phyloP scores from a whole-genome alignment of 495 filamentous ascomycete species.

The Filosporella fistucella region DNA sequence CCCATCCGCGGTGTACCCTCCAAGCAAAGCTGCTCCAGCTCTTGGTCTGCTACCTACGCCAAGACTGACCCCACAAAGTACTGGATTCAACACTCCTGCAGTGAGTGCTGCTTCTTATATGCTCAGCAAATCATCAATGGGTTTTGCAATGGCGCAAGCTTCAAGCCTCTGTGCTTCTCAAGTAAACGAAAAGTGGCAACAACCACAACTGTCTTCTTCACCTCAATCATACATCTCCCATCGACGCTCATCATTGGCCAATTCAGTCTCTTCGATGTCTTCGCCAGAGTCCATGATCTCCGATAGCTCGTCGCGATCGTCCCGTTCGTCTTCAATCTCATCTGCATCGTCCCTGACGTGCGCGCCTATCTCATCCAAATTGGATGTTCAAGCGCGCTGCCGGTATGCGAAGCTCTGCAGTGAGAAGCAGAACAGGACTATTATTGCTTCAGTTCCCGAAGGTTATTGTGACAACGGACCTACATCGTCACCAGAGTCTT shows the following conservation, averaged over 20 bases:
- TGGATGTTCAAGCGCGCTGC: slow-evolving; percentile 81
- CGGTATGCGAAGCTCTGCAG: slow-evolving; percentile 63
- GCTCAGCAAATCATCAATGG: slow-evolving; percentile 57
- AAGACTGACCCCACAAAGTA: slow-evolving; percentile 72
- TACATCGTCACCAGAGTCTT: slow-evolving; percentile 59
- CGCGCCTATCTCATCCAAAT: slow-evolving; percentile 58
- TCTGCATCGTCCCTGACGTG: slow-evolving; percentile 61
- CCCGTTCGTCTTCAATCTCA: slow-evolving; percentile 70
- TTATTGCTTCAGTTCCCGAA: slow-evolving; percentile 48
- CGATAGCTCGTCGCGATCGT: slow-evolving; percentile 65
- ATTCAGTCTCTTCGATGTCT: slow-evolving; percentile 70
- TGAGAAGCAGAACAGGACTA: slow-evolving; percentile 43
- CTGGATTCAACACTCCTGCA: slow-evolving; percentile 81
- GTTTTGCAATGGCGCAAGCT: slow-evolving; percentile 73
- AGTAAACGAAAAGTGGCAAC: slow-evolving; percentile 53
- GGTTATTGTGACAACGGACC: slow-evolving; percentile 48
- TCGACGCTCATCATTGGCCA: slow-evolving; percentile 73
- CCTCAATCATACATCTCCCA: slow-evolving; percentile 52
- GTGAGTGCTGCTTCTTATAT: slow-evolving; percentile 64
- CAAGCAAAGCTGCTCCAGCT: slow-evolving; percentile 41
- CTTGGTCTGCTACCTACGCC: slow-evolving; percentile 73
- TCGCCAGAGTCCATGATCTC: slow-evolving; percentile 92
- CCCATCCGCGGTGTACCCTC: slow-evolving; percentile 47
- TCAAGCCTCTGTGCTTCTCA: slow-evolving; percentile 58
- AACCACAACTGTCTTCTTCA: slow-evolving; percentile 40